Conservation (phyloP, 2,329 filamentous ascomycete species). For the Setomelanomma holmii region DNA sequence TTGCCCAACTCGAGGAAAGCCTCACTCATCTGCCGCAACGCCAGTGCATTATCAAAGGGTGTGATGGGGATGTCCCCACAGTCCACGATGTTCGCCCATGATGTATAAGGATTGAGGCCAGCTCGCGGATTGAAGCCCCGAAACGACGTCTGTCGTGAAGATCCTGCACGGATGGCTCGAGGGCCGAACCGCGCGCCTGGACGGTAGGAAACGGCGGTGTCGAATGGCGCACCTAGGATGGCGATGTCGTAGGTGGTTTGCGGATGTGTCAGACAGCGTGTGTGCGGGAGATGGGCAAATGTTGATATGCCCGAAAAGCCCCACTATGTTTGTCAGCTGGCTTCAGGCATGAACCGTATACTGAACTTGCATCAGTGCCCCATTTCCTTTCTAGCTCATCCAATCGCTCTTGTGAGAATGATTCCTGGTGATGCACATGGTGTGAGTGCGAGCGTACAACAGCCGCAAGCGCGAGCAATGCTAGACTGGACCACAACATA, state of each 20-base stretch:
- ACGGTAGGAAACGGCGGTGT: conserved; percentile 57
- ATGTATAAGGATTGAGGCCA: conserved; percentile 80
- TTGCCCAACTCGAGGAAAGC: conserved; percentile 75
- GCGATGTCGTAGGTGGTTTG: conserved; percentile 55
- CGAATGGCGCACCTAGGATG: conserved; percentile 58
- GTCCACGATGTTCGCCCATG: conserved; percentile 81
- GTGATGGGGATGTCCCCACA: conserved; percentile 90
- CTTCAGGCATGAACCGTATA: background rate
- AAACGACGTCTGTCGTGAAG: conserved; percentile 78
- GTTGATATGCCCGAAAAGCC: conserved; percentile 74
- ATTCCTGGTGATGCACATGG: conserved; percentile 34
- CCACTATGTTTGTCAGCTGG: conserved; percentile 55
- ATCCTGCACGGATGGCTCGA: conserved; percentile 84
- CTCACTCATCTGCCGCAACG: conserved; percentile 82
- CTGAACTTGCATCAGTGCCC: conserved; percentile 47
- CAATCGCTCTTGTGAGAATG: conserved; percentile 39
- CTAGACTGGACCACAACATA: conserved; percentile 28
- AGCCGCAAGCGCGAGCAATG: conserved; percentile 21
- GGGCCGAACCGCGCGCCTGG: conserved; percentile 76
- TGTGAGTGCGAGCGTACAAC: conserved; percentile 36
- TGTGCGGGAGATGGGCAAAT: conserved; percentile 57
- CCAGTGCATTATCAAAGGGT: conserved; percentile 84
- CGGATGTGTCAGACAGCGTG: conserved; percentile 57
- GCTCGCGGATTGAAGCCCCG: conserved; percentile 85
- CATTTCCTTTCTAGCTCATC: conserved; percentile 49